Conservation (phyloP, 306 rosid genomes). For the Citrullus mucosospermus region DNA sequence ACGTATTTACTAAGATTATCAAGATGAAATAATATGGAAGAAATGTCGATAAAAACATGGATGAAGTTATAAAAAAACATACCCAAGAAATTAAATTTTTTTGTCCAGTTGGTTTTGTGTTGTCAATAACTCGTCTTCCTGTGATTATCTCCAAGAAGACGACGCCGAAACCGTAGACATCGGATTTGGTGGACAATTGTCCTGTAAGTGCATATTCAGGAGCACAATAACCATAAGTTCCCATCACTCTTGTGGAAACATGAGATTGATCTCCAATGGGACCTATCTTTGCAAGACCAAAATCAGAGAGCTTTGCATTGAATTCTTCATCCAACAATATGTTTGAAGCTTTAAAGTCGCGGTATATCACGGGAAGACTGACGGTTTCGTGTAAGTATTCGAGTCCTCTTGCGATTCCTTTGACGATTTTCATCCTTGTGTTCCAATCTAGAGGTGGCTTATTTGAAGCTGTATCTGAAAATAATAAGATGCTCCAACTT, state of each 20-base stretch:
- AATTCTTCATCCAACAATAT: slow-evolving; percentile 62
- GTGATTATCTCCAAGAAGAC: slow-evolving; percentile 78
- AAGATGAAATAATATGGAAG: background rate
- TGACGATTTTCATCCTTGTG: slow-evolving; percentile 72
- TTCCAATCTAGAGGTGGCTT: slow-evolving; percentile 59
- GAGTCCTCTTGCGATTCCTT: slow-evolving; percentile 82
- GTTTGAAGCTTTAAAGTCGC: slow-evolving; percentile 84
- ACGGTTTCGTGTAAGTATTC: slow-evolving; percentile 76
- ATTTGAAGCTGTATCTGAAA: slow-evolving; percentile 26
- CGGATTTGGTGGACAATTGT: slow-evolving; percentile 62
- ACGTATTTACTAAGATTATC: background rate
- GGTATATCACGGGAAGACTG: slow-evolving; percentile 75
- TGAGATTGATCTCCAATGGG: slow-evolving; percentile 76
- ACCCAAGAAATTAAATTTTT: slow-evolving; percentile 76
- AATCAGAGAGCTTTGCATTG: slow-evolving; percentile 80
- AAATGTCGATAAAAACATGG: too few species aligned
- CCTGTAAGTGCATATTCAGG: slow-evolving; percentile 90
- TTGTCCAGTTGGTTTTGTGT: slow-evolving; percentile 41
- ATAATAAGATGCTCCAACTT: background rate
- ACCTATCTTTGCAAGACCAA: slow-evolving; percentile 89
- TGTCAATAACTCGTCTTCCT: slow-evolving; percentile 76
- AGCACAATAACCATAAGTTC: slow-evolving; percentile 93
- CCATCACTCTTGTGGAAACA: slow-evolving; percentile 91
- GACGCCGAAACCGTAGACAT: slow-evolving; percentile 78
- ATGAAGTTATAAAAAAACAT: slow-evolving; percentile 7